These are phyloP conservation scores for Nothophytophthora sp. DNA, from an alignment of 352 stramenopile genomes.

Conservation along the genomic window DNA sequence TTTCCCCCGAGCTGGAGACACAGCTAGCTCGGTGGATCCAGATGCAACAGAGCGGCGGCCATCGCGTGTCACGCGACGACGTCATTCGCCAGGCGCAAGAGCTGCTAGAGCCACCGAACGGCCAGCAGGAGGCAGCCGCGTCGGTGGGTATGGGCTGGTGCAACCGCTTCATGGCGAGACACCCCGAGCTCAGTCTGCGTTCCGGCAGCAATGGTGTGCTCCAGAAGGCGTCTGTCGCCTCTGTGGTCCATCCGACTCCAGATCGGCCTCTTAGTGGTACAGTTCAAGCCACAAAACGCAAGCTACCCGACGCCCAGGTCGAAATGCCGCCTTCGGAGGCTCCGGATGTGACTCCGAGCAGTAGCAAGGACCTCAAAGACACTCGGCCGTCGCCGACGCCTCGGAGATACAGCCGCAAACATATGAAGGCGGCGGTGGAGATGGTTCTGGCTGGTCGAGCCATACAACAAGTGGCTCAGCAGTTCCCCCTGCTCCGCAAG, in stretches of 20 bases:
- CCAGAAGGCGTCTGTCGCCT: neutral
- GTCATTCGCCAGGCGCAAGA: slow-evolving; percentile 12
- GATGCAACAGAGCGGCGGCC: slow-evolving; percentile 8
- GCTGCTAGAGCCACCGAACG: slow-evolving; percentile 4
- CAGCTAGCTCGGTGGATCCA: slow-evolving; percentile 13
- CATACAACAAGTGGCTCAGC: slow-evolving; percentile 16
- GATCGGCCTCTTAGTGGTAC: too few relatives aligned
- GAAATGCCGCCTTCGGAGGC: too few relatives aligned
- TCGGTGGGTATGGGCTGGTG: slow-evolving; percentile 20
- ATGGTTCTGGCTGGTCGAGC: slow-evolving; percentile 18
- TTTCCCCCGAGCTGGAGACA: slow-evolving; percentile 7
- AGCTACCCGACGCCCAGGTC: too few relatives aligned
- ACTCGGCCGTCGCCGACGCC: too few relatives aligned
- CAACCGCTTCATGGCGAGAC: slow-evolving; percentile 20
- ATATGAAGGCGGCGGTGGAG: slow-evolving; percentile 25
- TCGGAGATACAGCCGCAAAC: slow-evolving; percentile 22
- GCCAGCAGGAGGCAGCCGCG: neutral
- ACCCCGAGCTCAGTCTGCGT: slow-evolving; percentile 16
- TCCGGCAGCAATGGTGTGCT: neutral
- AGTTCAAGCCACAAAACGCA: too few relatives aligned
- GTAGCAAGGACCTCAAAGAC: too few relatives aligned
- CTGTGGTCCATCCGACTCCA: too few relatives aligned
- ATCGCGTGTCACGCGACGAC: slow-evolving; percentile 15
- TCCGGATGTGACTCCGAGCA: too few relatives aligned
- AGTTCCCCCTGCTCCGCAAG: slow-evolving; percentile 18